These are phyloP conservation scores for Trametes gibbosa DNA, from an alignment of 768 basidiomycete genomes.

Conservation along the genomic window DNA sequence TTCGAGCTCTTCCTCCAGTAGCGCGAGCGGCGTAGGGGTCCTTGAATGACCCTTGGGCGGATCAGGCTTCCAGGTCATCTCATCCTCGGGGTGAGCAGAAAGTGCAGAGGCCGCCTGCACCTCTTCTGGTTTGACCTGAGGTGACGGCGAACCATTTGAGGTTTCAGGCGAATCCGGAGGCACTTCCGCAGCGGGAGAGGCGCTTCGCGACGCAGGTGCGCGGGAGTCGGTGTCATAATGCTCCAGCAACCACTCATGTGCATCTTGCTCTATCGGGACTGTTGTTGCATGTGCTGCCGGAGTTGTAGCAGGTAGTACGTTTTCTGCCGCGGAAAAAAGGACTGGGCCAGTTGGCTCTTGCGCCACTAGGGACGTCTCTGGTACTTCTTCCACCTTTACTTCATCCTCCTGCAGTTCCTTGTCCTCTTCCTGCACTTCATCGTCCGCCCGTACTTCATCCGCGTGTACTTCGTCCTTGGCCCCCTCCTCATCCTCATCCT, in stretches of 20 bases:
- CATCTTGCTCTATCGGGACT: conserved; percentile 39
- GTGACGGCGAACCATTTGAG: background rate
- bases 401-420: background rate
- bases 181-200: conserved; percentile 26
- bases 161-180: conserved; percentile 4
- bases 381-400: background rate
- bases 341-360: background rate
- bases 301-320: background rate
- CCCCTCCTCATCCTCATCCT: too few relatives aligned
- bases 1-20: conserved; percentile 21
- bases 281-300: conserved; percentile 4
- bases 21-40: conserved; percentile 21
- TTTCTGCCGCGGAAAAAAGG: background rate
- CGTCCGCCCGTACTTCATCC: too few relatives aligned
- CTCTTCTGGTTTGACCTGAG: background rate
- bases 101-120: background rate
- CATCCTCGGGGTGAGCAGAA: background rate
- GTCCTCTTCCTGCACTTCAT: too few relatives aligned
- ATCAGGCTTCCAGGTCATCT: background rate
- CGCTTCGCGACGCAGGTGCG: conserved; percentile 27
- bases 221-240: conserved; percentile 42
- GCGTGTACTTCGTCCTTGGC: too few relatives aligned
- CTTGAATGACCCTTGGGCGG: conserved; percentile 4
- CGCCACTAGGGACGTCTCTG: background rate
- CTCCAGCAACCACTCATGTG: conserved; percentile 61